Evolutionary conservation across 306 rosid genomes (phyloP), one percentile per base, ranked within the genome.

Genomic region (Benincasa hispida): DNA sequence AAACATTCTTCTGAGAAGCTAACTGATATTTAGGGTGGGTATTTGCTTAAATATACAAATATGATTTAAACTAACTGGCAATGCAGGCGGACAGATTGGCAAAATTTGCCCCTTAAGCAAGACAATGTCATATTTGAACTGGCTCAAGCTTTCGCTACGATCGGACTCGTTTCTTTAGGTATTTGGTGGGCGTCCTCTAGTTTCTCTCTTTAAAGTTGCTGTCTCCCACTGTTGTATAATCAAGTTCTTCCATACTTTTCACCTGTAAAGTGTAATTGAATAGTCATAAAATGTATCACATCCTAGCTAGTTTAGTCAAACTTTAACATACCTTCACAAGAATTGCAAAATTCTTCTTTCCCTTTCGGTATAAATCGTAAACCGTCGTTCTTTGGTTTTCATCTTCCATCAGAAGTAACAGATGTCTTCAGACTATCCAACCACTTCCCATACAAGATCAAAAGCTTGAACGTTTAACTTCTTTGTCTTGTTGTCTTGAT

Each of bases 181-280:
- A 72, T 72, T 17, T 72, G 76, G 76, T 72, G 76, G 76, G 56
- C 37, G 5, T 47, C 76, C 76, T 72, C 42, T 50, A 28, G 10
- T 50, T 72, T 72, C 76, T 48, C 60, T 28, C 76, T 72, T 50
- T 72, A 50, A 72, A 72, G 27, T 72, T 72, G 30, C 14, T 47
- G 41, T 70, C 58, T 70, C 57, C 58, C 22, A 47, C 28, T 70
- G 41, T 45, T 45, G 76, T 70, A 70, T 24, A 25, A 70, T 47
- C 35, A 15, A 37, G 58, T 70, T 70, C 37, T 24, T 78, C 75
- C 79, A 5, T 81, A 84, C 75, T 81, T 78, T 53, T 58, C 70
- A 77, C 78, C 55, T 79, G 83, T 84, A 82, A 72, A 72, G 76
- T 50, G 58, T 50, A 50, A 47, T 50, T 72, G 60, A 72, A 50